These are phyloP conservation scores for Moelleriella libera DNA, from an alignment of 2,329 filamentous ascomycete species.

Conservation along the genomic window DNA sequence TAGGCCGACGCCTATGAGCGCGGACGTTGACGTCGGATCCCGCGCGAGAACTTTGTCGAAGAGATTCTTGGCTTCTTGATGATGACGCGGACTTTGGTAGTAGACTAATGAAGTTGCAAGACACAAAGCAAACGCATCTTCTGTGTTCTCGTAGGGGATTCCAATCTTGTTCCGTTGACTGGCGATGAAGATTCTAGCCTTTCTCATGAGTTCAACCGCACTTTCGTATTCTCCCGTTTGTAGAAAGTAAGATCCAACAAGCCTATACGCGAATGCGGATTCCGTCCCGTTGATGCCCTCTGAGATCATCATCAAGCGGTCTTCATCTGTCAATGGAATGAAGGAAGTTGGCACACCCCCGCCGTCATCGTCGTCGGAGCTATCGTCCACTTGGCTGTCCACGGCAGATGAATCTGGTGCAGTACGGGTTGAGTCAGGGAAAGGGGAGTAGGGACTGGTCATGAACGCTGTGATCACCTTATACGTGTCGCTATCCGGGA, in stretches of 20 bases:
- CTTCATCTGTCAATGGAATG: conserved; percentile 55
- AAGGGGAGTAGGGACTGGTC: conserved; percentile 72
- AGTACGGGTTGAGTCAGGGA: conserved; percentile 31
- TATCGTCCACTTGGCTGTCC: conserved; percentile 34
- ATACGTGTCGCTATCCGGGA: conserved; percentile 69
- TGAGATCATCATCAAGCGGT: conserved; percentile 68
- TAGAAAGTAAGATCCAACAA: conserved; percentile 74
- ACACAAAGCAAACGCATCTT: conserved; percentile 60
- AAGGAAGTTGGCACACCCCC: conserved; percentile 37
- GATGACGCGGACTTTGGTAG: conserved; percentile 79
- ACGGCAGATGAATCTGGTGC: conserved; percentile 8
- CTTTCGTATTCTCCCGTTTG: conserved; percentile 75
- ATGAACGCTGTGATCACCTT: conserved; percentile 75
- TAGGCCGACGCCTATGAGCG: conserved; percentile 77
- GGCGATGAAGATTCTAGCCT: conserved; percentile 48
- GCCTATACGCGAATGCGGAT: conserved; percentile 69
- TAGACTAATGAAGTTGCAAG: conserved; percentile 83
- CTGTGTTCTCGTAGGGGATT: conserved; percentile 51
- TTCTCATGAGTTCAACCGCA: conserved; percentile 65
- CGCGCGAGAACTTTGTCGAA: conserved; percentile 71
- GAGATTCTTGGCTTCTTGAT: conserved; percentile 72
- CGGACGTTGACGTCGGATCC: conserved; percentile 62
- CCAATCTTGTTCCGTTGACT: conserved; percentile 54
- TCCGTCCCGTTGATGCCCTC: conserved; percentile 53
- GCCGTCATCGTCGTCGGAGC: conserved; percentile 46